Evolutionary conservation across 164 flowering plant genomes (phyloP).

Genomic region (Chloranthus sessilifolius): DNA sequence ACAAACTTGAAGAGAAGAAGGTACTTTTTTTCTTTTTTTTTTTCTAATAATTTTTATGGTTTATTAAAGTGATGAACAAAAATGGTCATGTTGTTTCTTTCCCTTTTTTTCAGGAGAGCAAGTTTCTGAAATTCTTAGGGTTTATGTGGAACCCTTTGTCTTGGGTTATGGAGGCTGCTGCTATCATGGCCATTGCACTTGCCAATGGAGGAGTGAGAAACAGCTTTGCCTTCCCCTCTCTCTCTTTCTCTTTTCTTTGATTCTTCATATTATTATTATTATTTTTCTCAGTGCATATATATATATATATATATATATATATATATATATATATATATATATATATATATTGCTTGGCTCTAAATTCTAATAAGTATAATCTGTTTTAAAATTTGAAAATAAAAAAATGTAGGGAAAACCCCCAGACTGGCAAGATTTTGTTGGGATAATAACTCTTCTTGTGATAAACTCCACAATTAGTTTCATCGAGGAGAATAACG

Average conservation of each 20-base stretch:
- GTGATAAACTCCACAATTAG: conserved; percentile 87
- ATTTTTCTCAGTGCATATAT: too few species aligned
- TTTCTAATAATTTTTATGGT: neutral
- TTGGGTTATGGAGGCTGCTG: conserved; percentile 99
- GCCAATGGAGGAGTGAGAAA: conserved; percentile 96
- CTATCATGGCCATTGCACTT: conserved; percentile 90
- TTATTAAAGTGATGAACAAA: neutral
- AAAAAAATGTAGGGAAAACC: conserved; percentile 81
- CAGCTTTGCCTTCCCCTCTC: too few species aligned
- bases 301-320: too few species aligned
- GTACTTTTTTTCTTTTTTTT: conserved; percentile 17
- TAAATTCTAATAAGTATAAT: too few species aligned
- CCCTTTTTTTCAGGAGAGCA: neutral
- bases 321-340: too few species aligned
- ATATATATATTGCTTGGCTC: too few species aligned
- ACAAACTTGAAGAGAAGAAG: conserved; percentile 81
- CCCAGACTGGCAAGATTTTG: conserved; percentile 94
- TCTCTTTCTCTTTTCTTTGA: too few species aligned
- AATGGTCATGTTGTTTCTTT: neutral
- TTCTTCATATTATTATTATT: too few species aligned
- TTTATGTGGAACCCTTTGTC: conserved; percentile 98
- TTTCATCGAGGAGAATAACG: conserved; percentile 90
- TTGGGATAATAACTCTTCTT: conserved; percentile 73
- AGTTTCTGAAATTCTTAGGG: conserved; percentile 67
- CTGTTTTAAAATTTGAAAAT: too few species aligned